These are phyloP conservation scores for Suillus subaureus DNA, from an alignment of 768 basidiomycete species.

Conservation along the genomic window DNA sequence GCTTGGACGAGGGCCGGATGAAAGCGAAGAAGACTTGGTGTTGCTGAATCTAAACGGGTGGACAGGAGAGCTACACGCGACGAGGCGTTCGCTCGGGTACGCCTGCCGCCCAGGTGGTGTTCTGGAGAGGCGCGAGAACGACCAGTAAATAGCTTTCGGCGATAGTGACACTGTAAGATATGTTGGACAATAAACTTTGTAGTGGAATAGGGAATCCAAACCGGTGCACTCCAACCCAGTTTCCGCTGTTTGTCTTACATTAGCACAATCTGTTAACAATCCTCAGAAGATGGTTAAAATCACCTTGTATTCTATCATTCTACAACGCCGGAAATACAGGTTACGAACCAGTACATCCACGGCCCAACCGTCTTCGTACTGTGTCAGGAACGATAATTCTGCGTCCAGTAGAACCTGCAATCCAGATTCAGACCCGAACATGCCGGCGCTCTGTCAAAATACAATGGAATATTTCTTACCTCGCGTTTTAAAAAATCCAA, in stretches of 20 bases:
- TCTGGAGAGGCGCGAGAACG: neutral
- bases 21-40: slow-evolving; percentile 3
- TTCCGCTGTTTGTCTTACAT: neutral
- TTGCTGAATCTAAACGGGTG: neutral
- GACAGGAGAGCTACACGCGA: neutral
- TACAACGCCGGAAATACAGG: neutral
- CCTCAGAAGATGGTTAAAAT: neutral
- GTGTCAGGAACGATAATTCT: neutral
- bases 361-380: neutral
- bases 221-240: neutral
- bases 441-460: neutral
- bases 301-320: neutral
- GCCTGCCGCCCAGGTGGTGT: neutral
- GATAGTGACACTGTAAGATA: neutral
- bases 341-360: neutral
- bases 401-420: neutral
- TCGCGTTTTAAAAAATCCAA: slow-evolving; percentile 4
- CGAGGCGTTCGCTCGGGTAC: neutral
- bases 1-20: neutral
- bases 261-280: neutral
- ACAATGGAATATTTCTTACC: neutral
- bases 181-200: neutral
- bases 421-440: neutral
- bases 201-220: neutral
- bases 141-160: neutral